Base-by-base conservation (phyloP, 2,329 filamentous ascomycete genomes). In the Epichloe festucae region DNA sequence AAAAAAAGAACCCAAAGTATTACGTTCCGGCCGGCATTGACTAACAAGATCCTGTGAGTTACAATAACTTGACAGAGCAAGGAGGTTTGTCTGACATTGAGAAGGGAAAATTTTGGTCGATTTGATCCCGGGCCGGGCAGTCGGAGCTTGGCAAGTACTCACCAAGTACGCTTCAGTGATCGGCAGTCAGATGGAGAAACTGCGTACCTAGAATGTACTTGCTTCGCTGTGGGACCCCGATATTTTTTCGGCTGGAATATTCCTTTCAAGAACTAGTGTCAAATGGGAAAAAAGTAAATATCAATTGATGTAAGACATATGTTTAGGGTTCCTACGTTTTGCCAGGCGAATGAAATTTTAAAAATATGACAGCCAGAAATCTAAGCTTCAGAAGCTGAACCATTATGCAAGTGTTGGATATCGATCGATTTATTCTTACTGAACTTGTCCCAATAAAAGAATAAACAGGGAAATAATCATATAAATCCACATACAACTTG, bases 221-320 rank as follows among this genome's bases (percentile, higher is more conserved):
- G 40, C 41, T n/a, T 31, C 36, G 48, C 35, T 48, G 40, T 43
- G 31, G 31, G 46, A 27, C 39, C 53, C 54, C 40, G 50, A 44
- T 17, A 49, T 36, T 48, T 6, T 38, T 38, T 10, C 34, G 19
- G 12, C 14, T 31, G 8, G 38, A 41, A 40, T 19, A 14, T 21
- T 27, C n/a, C 15, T 7, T 10, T 3, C 10, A 6, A 12, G 15
- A 38, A 46, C 64, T 65, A 66, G 52, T 46, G 61, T 57, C 23
- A 54, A 56, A 59, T n/a, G 12, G 57, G 64, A 58, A 54, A 50
- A 59, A 64, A 61, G 62, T 66, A 64, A 66, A 66, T 58, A 48
- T 19, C 5, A 46, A 31, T 31, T 31, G 10, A 31, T 31, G 31
- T 31, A 31, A 31, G 31, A 3, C 8, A 31, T 31, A 31, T 1